These are phyloP conservation scores for Lecanoromycetidae sp. DNA, from an alignment of 2,329 filamentous ascomycete species.

Conservation along the genomic window DNA sequence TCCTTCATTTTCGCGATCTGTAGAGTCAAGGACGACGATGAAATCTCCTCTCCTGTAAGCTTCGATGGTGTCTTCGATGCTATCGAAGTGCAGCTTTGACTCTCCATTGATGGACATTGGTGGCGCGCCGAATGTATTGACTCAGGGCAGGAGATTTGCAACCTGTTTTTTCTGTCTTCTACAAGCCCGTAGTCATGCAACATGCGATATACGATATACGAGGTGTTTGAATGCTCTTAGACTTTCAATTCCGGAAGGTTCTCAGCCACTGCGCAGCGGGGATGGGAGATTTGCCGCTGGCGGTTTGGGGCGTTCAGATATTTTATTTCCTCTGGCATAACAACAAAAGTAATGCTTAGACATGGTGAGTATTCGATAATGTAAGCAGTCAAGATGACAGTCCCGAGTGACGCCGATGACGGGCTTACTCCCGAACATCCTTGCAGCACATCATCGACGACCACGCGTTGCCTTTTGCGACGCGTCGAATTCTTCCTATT, in stretches of 20 bases:
- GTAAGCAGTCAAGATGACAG: not conserved
- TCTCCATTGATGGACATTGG: conserved; percentile 14
- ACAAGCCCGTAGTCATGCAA: no score
- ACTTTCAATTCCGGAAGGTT: no score
- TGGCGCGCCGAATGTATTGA: not conserved
- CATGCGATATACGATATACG: no score
- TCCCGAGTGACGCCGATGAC: not conserved
- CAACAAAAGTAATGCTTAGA: not conserved
- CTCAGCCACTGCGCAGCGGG: no score
- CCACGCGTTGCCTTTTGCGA: no score
- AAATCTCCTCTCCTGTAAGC: conserved; percentile 60
- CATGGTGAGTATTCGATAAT: not conserved
- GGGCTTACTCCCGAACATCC: conserved; percentile 1
- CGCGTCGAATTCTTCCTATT: not conserved
- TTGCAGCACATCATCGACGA: not conserved
- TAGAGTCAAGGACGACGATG: conserved; percentile 87
- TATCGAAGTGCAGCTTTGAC: conserved; percentile 21
- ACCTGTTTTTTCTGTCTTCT: no score
- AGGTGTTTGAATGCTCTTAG: no score
- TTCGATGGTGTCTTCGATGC: conserved; percentile 23
- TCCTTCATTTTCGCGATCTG: conserved; percentile 91
- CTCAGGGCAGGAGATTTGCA: no score
- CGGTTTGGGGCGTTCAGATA: no score
- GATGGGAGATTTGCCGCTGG: no score
- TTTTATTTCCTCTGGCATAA: no score